These are phyloP conservation scores for Kentomonas sorsogonicus DNA, from an alignment of 208 protist genomes.

Conservation along the genomic window DNA sequence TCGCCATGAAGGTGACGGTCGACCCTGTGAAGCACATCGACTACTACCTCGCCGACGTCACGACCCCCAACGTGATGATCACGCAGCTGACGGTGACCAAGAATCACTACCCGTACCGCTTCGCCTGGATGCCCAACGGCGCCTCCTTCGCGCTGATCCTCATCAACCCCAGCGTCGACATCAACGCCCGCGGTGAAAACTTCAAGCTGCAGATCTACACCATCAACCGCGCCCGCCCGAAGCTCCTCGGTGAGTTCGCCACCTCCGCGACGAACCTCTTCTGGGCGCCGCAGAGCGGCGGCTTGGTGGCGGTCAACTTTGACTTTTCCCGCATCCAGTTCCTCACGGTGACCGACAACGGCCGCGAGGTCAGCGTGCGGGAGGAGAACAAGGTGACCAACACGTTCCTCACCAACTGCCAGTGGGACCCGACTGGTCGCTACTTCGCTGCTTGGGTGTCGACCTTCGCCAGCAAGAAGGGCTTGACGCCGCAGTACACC, in stretches of 20 bases:
- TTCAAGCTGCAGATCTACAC: conserved; percentile 69
- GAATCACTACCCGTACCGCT: conserved; percentile 62
- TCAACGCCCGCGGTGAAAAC: conserved; percentile 40
- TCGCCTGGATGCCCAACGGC: conserved; percentile 80
- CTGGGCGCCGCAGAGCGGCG: conserved; percentile 72
- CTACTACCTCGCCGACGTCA: conserved; percentile 80
- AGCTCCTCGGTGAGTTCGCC: conserved; percentile 53
- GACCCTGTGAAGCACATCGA: conserved; percentile 55
- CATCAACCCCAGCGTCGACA: conserved; percentile 30
- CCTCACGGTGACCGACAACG: conserved; percentile 67
- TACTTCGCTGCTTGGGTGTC: conserved; percentile 85
- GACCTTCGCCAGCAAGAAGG: conserved; percentile 26
- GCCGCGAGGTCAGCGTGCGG: conserved; percentile 45
- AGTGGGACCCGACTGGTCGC: conserved; percentile 89
- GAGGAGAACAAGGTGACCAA: conserved; percentile 58
- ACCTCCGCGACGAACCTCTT: conserved; percentile 70
- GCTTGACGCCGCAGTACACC: conserved; percentile 79
- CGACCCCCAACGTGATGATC: conserved; percentile 43
- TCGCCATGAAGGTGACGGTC: conserved; percentile 71
- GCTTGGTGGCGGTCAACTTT: conserved; percentile 69
- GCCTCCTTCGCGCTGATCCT: conserved; percentile 81
- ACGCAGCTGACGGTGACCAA: conserved; percentile 66
- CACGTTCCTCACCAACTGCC: conserved; percentile 56
- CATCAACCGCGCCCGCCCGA: conserved; percentile 71
- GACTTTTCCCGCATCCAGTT: conserved; percentile 85